Evolutionary conservation across 2,329 filamentous ascomycete genomes (phyloP), one percentile per base, ranked within the genome.

Genomic region (Colletotrichum sp.): DNA sequence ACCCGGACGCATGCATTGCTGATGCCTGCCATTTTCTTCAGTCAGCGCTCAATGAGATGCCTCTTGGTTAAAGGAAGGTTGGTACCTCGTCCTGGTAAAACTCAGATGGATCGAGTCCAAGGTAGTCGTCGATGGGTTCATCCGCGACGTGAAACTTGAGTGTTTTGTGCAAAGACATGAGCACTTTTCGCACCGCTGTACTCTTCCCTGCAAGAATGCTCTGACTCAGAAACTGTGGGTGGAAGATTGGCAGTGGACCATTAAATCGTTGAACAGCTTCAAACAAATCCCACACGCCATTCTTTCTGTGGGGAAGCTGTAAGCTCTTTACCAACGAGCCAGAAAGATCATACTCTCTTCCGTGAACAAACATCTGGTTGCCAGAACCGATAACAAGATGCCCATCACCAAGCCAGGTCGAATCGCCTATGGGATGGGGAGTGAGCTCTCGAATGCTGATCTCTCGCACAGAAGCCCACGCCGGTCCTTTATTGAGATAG

Each of bases 391-490:
- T 93, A 8, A 98, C 93, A 15, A 99, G 89, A 80, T 96, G 93
- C 1, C 96, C 96, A 80, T 94, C 93, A 32, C 93, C 92, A 15
- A 98, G 87, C 97, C 97, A 99, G 18, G 95, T 95, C 1, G 96
- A 98, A 82, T 98, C 96, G 3, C 96, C 96, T 67, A 98, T 98
- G 0, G 95, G 94, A 83, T 98, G 95, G 32, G 96, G 95, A 15
- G 96, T 98, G 48, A 96, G 87, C 75, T 96, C 93, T 77, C 94
- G 90, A 74, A 96, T 96, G 80, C 90, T 92, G 72, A 98, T 95
- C 82, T 98, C 94, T 61, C 94, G 90, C 74, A 98, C 94, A 28
- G 94, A 90, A 1, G 95, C 94, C 96, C 96, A 98, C 0, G 96
- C 95, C n/a, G 95, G 94, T 1, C 94, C 94, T 76, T 95, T 93